Conservation (phyloP, 1,284 basidiomycete species). For the Melanopsichium pennsylvanicum region DNA sequence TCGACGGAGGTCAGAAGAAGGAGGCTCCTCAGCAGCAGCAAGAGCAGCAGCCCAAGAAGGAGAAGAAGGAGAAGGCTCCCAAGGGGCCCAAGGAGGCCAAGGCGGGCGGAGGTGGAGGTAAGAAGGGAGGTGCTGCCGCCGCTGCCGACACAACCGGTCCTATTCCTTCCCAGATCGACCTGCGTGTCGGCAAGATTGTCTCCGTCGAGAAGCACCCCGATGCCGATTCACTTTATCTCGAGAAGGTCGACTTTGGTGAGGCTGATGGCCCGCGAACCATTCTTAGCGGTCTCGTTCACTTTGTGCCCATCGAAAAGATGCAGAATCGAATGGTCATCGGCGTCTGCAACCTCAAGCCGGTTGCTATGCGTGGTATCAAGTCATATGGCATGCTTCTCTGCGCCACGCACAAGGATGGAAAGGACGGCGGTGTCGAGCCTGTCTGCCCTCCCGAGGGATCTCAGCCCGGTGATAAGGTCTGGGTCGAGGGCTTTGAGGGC, state of each 20-base stretch:
- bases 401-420: conserved; percentile 60
- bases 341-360: conserved; percentile 65
- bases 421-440: conserved; percentile 63
- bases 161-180: conserved; percentile 60
- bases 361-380: conserved; percentile 65
- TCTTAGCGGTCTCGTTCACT: conserved; percentile 63
- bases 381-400: conserved; percentile 64
- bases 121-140: conserved; percentile 46
- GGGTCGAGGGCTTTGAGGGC: conserved; percentile 63
- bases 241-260: conserved; percentile 65
- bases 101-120: conserved; percentile 46
- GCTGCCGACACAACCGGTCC: conserved; percentile 51
- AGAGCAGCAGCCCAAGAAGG: conserved; percentile 37
- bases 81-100: conserved; percentile 59
- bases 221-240: conserved; percentile 64
- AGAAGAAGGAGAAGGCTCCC: conserved; percentile 56
- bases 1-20: conserved; percentile 22
- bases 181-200: conserved; percentile 64
- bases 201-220: conserved; percentile 62
- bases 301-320: conserved; percentile 65
- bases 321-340: conserved; percentile 62
- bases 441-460: conserved; percentile 60
- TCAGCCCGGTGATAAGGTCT: conserved; percentile 59
- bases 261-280: conserved; percentile 62
- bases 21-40: conserved; percentile 19